These are phyloP conservation scores for Xylariaceae sp. DNA, from an alignment of 2,329 filamentous ascomycete genomes.

Conservation along the genomic window DNA sequence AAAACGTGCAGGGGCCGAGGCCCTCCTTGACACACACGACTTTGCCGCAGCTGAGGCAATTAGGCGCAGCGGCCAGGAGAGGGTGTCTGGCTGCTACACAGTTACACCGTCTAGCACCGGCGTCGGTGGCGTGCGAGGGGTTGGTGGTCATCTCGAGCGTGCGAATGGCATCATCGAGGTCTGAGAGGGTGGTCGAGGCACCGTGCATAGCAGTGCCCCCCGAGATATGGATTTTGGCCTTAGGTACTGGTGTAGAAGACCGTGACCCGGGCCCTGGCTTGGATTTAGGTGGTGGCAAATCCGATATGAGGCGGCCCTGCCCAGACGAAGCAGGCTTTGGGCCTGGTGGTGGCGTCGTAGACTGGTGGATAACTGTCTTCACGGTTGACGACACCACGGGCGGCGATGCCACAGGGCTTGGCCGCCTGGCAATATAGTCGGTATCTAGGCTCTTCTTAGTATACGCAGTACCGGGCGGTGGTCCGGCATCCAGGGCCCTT, in stretches of 20 bases:
- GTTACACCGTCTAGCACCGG: conserved; percentile 66
- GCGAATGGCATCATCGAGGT: conserved; percentile 77
- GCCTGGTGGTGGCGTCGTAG: conserved; percentile 42
- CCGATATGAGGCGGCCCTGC: conserved; percentile 76
- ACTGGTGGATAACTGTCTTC: conserved; percentile 48
- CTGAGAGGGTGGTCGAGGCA: conserved; percentile 66
- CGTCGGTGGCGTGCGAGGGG: conserved; percentile 58
- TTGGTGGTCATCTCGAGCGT: conserved; percentile 90
- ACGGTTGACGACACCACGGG: conserved; percentile 37
- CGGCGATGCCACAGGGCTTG: conserved; percentile 37
- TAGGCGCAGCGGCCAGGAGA: conserved; percentile 84
- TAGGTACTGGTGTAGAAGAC: conserved; percentile 49
- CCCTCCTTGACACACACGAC: conserved; percentile 94
- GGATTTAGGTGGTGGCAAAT: conserved; percentile 60
- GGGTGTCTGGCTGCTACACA: conserved; percentile 88
- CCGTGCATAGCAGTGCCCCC: conserved; percentile 81
- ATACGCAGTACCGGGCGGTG: conserved; percentile 64
- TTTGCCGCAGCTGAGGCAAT: conserved; percentile 89
- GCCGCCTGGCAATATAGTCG: conserved; percentile 64
- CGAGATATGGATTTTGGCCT: conserved; percentile 67
- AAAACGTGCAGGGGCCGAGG: conserved; percentile 90
- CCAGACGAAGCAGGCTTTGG: conserved; percentile 61
- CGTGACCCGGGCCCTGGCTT: conserved; percentile 50
- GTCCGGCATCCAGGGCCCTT: conserved; percentile 59
- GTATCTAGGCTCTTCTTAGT: conserved; percentile 65